A percentile compares a stretch with the other conserved stretches of the same genome.
Conservation (phyloP, 345 rosid species). For the Gossypium thurberi region DNA sequence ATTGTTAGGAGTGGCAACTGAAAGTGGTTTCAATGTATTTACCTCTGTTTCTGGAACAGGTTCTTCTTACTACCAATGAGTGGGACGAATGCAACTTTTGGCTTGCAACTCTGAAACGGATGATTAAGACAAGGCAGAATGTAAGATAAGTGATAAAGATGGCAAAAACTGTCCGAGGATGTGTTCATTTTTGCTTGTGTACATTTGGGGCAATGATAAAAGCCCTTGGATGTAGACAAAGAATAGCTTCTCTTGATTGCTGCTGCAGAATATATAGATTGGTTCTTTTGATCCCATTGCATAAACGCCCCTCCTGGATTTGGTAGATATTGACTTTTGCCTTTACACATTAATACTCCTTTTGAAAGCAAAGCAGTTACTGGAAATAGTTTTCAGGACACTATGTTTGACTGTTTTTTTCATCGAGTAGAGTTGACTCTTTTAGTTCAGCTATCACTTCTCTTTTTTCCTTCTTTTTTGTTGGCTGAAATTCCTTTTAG, state of each 20-base stretch:
- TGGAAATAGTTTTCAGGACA: constrained; percentile 23
- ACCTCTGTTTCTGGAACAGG: constrained; percentile 33
- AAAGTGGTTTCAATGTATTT: neutral
- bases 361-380: constrained; percentile 9
- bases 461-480: no score
- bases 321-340: neutral
- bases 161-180: neutral
- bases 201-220: constrained; percentile 10
- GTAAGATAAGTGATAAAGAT: constrained; percentile 40
- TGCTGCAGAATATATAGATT: constrained; percentile 10
- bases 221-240: constrained; percentile 19
- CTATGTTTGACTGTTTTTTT: neutral
- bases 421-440: constrained; percentile 20
- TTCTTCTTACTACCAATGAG: constrained; percentile 84
- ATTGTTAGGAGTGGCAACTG: neutral
- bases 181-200: neutral
- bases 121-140: constrained; percentile 88
- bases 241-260: constrained; percentile 2
- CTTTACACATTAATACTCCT: constrained; percentile 5
- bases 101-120: constrained; percentile 85
- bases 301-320: neutral
- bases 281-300: neutral
- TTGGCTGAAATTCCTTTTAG: neutral
- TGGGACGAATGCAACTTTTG: constrained; percentile 99
- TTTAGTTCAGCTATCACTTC: constrained; percentile 8